Conservation (phyloP, 176 grass and related monocot species). For the Carex littledalei region DNA sequence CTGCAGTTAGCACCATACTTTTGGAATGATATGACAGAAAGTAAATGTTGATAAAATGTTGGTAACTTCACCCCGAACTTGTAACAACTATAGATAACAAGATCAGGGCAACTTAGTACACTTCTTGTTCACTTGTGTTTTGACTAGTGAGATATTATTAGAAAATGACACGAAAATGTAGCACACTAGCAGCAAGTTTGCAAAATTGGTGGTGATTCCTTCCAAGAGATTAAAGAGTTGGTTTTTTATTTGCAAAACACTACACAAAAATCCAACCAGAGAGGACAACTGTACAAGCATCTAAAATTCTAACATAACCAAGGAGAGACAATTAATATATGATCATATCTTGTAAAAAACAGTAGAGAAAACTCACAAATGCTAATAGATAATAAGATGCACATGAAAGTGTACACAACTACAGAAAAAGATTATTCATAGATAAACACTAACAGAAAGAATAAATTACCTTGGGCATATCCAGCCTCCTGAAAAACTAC, state of each 20-base stretch:
- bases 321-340: not conserved
- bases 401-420: not conserved
- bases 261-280: not conserved
- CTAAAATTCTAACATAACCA: not conserved
- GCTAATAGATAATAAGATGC: not conserved
- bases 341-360: not conserved
- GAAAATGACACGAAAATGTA: not conserved
- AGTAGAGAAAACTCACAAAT: not conserved
- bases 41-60: not conserved
- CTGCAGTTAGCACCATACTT: not conserved
- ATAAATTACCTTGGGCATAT: slow-evolving; percentile 85
- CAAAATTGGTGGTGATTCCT: not conserved
- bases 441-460: slow-evolving; percentile 12
- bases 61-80: not conserved
- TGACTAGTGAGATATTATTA: not conserved
- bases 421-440: not conserved
- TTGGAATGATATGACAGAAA: not conserved
- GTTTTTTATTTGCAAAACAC: not conserved
- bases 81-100: not conserved
- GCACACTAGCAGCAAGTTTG: not conserved
- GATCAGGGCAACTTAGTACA: not conserved
- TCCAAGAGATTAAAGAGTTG: not conserved
- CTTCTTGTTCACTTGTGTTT: not conserved
- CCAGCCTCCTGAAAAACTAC: slow-evolving; percentile 48
- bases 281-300: not conserved